A percentile compares a stretch with the other conserved stretches of the same genome.
These are phyloP conservation scores for Biscogniauxia sp. DNA, from an alignment of 2,329 filamentous ascomycete species.

Conservation along the genomic window DNA sequence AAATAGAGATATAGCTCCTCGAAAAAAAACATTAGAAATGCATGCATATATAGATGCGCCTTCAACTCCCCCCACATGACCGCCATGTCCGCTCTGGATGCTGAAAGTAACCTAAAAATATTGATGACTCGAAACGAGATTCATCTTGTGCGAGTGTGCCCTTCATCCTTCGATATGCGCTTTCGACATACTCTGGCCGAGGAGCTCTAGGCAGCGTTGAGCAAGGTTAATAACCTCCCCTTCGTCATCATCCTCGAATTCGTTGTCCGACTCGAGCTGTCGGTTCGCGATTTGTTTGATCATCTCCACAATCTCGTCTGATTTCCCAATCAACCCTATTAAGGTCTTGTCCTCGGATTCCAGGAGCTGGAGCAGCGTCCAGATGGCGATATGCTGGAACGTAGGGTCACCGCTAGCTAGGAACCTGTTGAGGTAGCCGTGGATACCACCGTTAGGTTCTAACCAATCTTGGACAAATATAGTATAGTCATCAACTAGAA, in stretches of 20 bases:
- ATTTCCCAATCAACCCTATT: slow-evolving; percentile 84
- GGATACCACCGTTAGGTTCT: slow-evolving; percentile 88
- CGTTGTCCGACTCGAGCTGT: slow-evolving; percentile 82
- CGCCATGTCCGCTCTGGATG: slow-evolving; percentile 34
- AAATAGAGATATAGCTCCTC: slow-evolving; percentile 23
- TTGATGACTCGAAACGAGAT: slow-evolving; percentile 29
- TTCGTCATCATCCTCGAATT: slow-evolving; percentile 85
- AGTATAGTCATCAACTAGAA: slow-evolving; percentile 85
- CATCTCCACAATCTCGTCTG: slow-evolving; percentile 87
- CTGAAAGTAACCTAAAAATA: slow-evolving; percentile 31
- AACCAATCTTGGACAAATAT: slow-evolving; percentile 95
- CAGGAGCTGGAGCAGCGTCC: slow-evolving; percentile 92
- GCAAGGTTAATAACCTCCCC: slow-evolving; percentile 90
- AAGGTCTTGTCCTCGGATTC: slow-evolving; percentile 91
- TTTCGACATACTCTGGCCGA: slow-evolving; percentile 74
- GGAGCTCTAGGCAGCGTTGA: slow-evolving; percentile 81
- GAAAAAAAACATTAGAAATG: slow-evolving; percentile 25
- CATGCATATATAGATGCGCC: slow-evolving; percentile 39
- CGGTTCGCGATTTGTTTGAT: slow-evolving; percentile 89
- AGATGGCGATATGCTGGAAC: slow-evolving; percentile 98
- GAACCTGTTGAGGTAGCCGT: slow-evolving; percentile 92
- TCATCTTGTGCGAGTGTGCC: slow-evolving; percentile 7
- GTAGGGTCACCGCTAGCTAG: slow-evolving; percentile 91
- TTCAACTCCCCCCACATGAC: slow-evolving; percentile 41
- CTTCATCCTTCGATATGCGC: slow-evolving; percentile 75